Evolutionary conservation across 1,139 yeast species (phyloP), one percentile per base, ranked within the genome.

Genomic region (Scheffersomyces illinoinensis): DNA sequence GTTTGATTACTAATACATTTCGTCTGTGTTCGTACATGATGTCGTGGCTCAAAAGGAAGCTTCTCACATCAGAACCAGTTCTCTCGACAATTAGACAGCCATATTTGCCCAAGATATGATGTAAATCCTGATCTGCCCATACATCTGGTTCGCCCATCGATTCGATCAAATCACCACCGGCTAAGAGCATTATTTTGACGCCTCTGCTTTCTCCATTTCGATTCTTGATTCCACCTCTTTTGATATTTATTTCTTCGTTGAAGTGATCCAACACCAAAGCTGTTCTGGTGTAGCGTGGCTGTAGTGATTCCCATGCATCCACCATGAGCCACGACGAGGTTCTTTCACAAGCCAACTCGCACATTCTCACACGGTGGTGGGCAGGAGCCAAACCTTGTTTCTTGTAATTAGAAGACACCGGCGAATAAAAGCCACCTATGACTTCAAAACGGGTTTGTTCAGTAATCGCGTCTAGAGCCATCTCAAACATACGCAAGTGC

Each of bases 101-200:
- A 72, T 95, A 95, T 63, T 91, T 88, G 39, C 99, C 99, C 64
- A 95, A 81, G 57, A 95, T 96, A 73, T 95, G 99, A 71, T 93
- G 97, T 68, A 95, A 81, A 74, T 95, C 99, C 60, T 85, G 90
- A 71, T 93, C 98, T 0, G 97, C 97, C 99, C 99, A 95, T 48
- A 95, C 99, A 69, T 93, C 96, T 43, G 98, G 98, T 74, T 95
- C 99, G n/a, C 99, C 99, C 98, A 96, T 95, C 55, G 96, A 89
- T 74, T 95, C 99, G 59, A 95, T 95, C 67, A 96, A 82, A 75
- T 95, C 99, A 49, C 99, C 99, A 55, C 99, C 99, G 0, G 99
- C 99, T 51, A 95, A 80, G 60, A 95, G 82, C 99, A 95, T 95
- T 68, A 95, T 90, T 72, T 95, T 95, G 59, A 91, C 97, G 21